phyloP scores from a whole-genome alignment of 805 yeast species.

The Metschnikowia lachancei region DNA sequence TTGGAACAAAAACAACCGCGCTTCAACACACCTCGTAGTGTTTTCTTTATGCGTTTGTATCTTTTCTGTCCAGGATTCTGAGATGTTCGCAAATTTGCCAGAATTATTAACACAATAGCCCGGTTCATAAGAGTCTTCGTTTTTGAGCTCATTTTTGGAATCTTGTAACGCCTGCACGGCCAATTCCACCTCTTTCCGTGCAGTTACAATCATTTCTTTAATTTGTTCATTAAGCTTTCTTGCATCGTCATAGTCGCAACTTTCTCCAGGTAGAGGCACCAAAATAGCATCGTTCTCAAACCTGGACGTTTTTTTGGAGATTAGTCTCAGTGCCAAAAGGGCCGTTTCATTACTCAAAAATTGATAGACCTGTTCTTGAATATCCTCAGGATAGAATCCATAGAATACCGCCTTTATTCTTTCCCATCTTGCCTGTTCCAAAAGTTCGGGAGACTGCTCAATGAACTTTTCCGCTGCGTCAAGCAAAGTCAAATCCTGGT shows the following conservation, averaged over 20 bases:
- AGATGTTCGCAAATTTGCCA: too few relatives aligned
- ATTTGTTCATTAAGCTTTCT: background rate
- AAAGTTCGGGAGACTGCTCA: background rate
- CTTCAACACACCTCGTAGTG: too few relatives aligned
- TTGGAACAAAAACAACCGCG: too few relatives aligned
- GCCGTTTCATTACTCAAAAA: background rate
- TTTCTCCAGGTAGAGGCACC: background rate
- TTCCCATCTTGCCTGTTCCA: conserved; percentile 8
- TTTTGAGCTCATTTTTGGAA: too few relatives aligned
- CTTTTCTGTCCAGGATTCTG: too few relatives aligned
- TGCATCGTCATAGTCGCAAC: background rate
- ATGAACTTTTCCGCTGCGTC: conserved; percentile 1
- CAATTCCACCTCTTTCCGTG: too few relatives aligned
- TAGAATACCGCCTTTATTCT: conserved; percentile 4
- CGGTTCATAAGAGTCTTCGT: too few relatives aligned
- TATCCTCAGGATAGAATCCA: background rate
- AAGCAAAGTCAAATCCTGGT: conserved; percentile 1
- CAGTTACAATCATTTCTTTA: background rate
- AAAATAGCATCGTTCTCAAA: background rate
- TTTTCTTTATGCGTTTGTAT: too few relatives aligned
- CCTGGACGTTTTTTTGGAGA: background rate
- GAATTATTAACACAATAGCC: too few relatives aligned
- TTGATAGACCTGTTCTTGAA: background rate
- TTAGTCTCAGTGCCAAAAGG: conserved; percentile 7
- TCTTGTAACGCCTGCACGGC: too few relatives aligned